Evolutionary conservation across 169 alveolate genomes (phyloP), one percentile per base, ranked within the genome.

Genomic region (Cryptosporidium viatorum): DNA sequence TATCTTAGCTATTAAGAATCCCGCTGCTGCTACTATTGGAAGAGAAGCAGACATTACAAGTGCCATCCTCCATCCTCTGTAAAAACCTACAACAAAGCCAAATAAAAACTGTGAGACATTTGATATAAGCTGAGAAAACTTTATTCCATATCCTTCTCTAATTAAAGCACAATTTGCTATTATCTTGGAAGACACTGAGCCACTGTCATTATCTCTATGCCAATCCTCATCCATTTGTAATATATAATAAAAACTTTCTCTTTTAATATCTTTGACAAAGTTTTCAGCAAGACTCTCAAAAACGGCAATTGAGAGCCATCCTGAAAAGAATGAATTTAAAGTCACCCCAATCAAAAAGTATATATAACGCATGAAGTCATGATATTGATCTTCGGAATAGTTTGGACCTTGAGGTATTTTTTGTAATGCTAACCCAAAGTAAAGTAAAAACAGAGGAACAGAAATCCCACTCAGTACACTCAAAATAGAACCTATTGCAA

Each of bases 31-130:
- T 5, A 80, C 89, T 26, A 80, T 4, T 33, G 89, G 89, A 50
- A 80, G 89, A 29, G 80, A 80, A 16, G 89, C 89, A 14, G 89
- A 80, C 89, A 80, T 80, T 21, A 80, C 89, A 4, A 80, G 21
- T 43, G 89, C 60, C 89, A 80, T 80, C 16, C 37, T 80, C 89
- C 89, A 80, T 7, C 89, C 89, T 48, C 89, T 80, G 59, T 39
- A 60, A 23, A 62, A 80, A 29, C 89, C 89, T 21, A 80, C 62
- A 31, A 80, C 50, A 80, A 80, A 80, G 16, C 89, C 89, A 50
- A 80, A 62, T 16, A 80, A 23, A 31, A 80, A 80, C 39, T 80
- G 89, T 18, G 89, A 80, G 70, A 80, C 51, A 80, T 80, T 80
- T n/a, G 89, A 80, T 16, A 41, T 62, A 23, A 80, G 51, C 23